Conservation (phyloP, 192 early-diverging fungal species). For the Coemansia sp. region DNA sequence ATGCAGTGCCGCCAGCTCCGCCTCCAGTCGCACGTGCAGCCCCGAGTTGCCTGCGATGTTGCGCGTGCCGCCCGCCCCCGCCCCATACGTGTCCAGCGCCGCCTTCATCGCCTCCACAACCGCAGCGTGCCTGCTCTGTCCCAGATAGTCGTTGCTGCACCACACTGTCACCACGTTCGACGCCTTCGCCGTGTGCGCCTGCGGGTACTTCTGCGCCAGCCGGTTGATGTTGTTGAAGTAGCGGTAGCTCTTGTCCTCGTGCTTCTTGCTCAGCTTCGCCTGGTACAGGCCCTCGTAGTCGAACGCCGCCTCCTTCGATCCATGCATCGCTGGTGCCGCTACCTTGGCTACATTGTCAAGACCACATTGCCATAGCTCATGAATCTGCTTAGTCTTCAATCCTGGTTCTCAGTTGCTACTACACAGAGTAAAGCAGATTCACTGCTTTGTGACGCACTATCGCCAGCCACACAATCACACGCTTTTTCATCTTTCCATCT, state of each 20-base stretch:
- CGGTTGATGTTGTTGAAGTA: slow-evolving; percentile 99
- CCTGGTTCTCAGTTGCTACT: too few species aligned
- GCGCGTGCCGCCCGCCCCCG: slow-evolving; percentile 97
- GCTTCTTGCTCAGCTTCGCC: slow-evolving; percentile 89
- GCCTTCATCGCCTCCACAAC: slow-evolving; percentile 90
- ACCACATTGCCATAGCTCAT: too few species aligned
- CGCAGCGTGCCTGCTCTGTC: slow-evolving; percentile 87
- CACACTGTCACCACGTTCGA: slow-evolving; percentile 95
- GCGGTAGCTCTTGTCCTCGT: slow-evolving; percentile 94
- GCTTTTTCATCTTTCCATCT: too few species aligned
- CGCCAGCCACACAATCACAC: not conserved
- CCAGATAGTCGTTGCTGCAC: slow-evolving; percentile 99
- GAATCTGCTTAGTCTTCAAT: too few species aligned
- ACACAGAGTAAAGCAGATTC: too few species aligned
- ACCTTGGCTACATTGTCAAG: not conserved
- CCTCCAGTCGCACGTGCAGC: slow-evolving; percentile 88
- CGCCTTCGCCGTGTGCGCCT: slow-evolving; percentile 84
- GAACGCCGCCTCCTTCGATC: slow-evolving; percentile 56
- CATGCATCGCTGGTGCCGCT: slow-evolving; percentile 21
- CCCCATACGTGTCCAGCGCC: slow-evolving; percentile 93
- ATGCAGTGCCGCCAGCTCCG: slow-evolving; percentile 89
- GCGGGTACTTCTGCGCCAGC: slow-evolving; percentile 86
- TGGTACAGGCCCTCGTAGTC: slow-evolving; percentile 91
- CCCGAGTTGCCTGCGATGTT: slow-evolving; percentile 99
- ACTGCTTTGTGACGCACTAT: not conserved